Percentiles rank a stretch among this genome's conserved stretches.
phyloP scores from a whole-genome alignment of 2,329 filamentous ascomycete species.

The Talaromyces sp. region DNA sequence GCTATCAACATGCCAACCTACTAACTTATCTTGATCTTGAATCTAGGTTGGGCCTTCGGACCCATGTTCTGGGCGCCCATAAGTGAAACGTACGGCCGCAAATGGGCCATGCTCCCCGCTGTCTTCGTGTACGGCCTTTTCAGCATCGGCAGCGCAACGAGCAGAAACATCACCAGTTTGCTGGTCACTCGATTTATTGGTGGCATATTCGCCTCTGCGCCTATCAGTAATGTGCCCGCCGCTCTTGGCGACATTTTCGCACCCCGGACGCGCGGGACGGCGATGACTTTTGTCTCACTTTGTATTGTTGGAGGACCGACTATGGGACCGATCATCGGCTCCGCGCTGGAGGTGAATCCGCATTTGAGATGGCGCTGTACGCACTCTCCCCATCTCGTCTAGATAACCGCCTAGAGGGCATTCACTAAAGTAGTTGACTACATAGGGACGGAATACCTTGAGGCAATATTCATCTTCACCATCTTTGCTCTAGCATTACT shows the following conservation, averaged over 20 bases:
- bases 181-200: conserved; percentile 54
- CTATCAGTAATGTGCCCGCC: conserved; percentile 51
- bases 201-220: conserved; percentile 51
- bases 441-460: neutral
- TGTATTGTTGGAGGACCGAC: conserved; percentile 51
- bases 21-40: neutral
- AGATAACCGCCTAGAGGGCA: neutral
- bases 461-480: neutral
- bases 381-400: neutral
- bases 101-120: conserved; percentile 48
- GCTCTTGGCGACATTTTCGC: conserved; percentile 50
- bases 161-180: conserved; percentile 26
- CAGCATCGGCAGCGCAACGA: conserved; percentile 54
- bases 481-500: neutral
- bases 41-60: conserved; percentile 36
- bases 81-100: conserved; percentile 51
- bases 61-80: conserved; percentile 43
- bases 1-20: neutral
- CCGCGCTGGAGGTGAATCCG: conserved; percentile 47
- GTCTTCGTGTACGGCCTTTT: conserved; percentile 52
- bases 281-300: conserved; percentile 43
- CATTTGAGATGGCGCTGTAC: neutral
- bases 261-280: conserved; percentile 46
- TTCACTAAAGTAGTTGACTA: neutral
- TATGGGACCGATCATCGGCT: conserved; percentile 46